These are phyloP conservation scores for Quercus dentata DNA, from an alignment of 306 rosid species.

Conservation along the genomic window DNA sequence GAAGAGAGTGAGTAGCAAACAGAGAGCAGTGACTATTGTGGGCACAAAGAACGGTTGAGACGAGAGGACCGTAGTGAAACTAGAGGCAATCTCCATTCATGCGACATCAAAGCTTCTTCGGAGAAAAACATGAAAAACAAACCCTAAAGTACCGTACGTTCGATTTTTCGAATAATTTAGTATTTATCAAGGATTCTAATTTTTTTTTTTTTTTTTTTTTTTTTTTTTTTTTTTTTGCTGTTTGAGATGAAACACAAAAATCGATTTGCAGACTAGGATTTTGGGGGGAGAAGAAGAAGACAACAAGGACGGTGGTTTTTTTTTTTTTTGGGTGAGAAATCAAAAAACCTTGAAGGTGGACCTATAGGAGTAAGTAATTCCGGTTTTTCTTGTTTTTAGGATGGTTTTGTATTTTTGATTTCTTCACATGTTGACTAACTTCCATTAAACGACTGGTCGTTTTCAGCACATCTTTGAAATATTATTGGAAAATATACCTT, in stretches of 20 bases:
- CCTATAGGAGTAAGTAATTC: neutral
- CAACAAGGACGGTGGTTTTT: neutral
- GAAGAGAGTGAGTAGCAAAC: slow-evolving; percentile 50
- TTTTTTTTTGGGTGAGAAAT: neutral
- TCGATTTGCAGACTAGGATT: slow-evolving; percentile 9
- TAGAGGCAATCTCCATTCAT: slow-evolving; percentile 71
- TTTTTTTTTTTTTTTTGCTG: neutral
- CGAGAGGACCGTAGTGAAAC: slow-evolving; percentile 25
- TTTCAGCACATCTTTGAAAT: neutral
- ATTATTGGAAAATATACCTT: too few relatives aligned
- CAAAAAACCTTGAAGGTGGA: neutral
- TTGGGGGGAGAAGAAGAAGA: neutral
- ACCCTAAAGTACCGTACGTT: slow-evolving; percentile 17
- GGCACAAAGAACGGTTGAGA: slow-evolving; percentile 58
- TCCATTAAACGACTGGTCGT: neutral
- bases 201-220: neutral
- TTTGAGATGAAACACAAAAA: slow-evolving; percentile 16
- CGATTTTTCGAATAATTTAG: too few relatives aligned
- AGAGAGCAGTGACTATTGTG: slow-evolving; percentile 52
- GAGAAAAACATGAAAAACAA: slow-evolving; percentile 36
- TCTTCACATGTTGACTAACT: neutral
- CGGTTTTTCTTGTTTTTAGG: too few relatives aligned
- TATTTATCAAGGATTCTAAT: neutral
- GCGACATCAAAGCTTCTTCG: slow-evolving; percentile 83
- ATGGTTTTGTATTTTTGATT: too few relatives aligned